Conservation (phyloP, 1,284 basidiomycete genomes). For the Psilocybe mexicana region DNA sequence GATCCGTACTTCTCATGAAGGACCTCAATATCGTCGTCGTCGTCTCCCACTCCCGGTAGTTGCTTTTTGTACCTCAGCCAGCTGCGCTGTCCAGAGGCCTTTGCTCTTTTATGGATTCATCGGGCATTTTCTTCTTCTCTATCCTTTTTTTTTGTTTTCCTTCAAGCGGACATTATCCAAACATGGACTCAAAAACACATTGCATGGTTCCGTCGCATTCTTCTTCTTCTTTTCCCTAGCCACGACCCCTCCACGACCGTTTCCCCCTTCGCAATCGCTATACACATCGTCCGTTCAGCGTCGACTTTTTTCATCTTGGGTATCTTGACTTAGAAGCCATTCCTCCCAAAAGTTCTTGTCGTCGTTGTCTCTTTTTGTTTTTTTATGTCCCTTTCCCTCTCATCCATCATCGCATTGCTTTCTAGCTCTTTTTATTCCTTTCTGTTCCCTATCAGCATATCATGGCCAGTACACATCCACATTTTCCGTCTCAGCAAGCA, state of each 20-base stretch:
- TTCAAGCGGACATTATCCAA: slow-evolving; percentile 5
- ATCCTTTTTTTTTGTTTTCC: slow-evolving; percentile 2
- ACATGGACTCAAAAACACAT: slow-evolving; percentile 17
- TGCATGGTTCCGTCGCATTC: slow-evolving; percentile 17
- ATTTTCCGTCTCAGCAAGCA: slow-evolving; percentile 17
- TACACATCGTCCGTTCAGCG: slow-evolving; percentile 9
- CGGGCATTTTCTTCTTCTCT: slow-evolving; percentile 1
- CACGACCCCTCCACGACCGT: slow-evolving; percentile 12
- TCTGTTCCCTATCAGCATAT: slow-evolving; percentile 9
- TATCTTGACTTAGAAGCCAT: slow-evolving; percentile 18
- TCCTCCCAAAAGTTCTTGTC: slow-evolving; percentile 6
- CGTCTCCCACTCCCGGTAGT: not conserved
- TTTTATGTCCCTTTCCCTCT: slow-evolving; percentile 8
- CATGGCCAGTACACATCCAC: slow-evolving; percentile 4
- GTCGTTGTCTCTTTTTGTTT: slow-evolving; percentile 9
- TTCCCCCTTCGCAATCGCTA: slow-evolving; percentile 7
- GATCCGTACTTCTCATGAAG: slow-evolving; percentile 22
- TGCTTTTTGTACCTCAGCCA: slow-evolving; percentile 9
- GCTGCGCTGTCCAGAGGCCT: slow-evolving; percentile 15
- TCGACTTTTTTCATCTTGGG: slow-evolving; percentile 7
- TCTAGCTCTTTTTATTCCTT: slow-evolving; percentile 17
- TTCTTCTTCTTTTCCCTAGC: not conserved
- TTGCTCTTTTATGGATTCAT: not conserved
- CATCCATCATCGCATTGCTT: slow-evolving; percentile 21
- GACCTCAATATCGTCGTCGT: slow-evolving; percentile 1